Percentiles rank a stretch among this genome's conserved stretches.
Evolutionary conservation across 1,139 yeast genomes (phyloP).

Genomic region (Saccharomycopsis hybrid): DNA sequence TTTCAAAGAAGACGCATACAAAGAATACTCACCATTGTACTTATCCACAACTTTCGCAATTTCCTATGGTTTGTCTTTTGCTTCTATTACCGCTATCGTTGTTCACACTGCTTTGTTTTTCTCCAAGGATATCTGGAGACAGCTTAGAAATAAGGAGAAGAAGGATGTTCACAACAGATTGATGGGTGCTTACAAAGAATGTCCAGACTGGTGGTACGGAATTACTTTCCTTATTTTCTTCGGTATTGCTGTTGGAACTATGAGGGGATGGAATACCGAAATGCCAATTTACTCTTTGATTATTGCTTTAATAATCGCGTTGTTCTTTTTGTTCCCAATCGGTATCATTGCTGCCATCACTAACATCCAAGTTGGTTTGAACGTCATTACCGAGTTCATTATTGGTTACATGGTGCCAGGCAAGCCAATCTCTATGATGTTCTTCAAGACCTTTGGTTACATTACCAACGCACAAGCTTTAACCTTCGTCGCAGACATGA

Average conservation of each 20-base stretch:
- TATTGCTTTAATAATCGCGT: conserved; percentile 44
- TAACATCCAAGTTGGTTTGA: conserved; percentile 38
- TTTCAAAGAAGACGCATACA: conserved; percentile 45
- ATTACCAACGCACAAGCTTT: conserved; percentile 54
- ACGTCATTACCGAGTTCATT: conserved; percentile 49
- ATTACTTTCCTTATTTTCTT: conserved; percentile 41
- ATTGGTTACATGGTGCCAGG: conserved; percentile 62
- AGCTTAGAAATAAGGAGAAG: conserved; percentile 34
- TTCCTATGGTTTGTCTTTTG: conserved; percentile 58
- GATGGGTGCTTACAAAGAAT: conserved; percentile 52
- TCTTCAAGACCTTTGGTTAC: conserved; percentile 54
- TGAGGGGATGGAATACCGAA: conserved; percentile 35
- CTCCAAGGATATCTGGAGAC: conserved; percentile 44
- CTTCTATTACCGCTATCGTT: conserved; percentile 52
- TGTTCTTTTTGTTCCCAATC: conserved; percentile 48
- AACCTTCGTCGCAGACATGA: conserved; percentile 48
- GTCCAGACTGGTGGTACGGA: conserved; percentile 64
- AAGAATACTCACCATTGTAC: conserved; percentile 52
- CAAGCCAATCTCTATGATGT: conserved; percentile 52
- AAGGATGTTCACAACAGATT: conserved; percentile 58
- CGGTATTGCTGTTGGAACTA: conserved; percentile 37
- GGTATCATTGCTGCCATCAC: conserved; percentile 50
- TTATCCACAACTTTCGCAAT: conserved; percentile 58
- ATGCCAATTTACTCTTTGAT: conserved; percentile 53
- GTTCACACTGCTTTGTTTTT: conserved; percentile 52